phyloP scores from a whole-genome alignment of 169 alveolate genomes.

The Babesia sp. region DNA sequence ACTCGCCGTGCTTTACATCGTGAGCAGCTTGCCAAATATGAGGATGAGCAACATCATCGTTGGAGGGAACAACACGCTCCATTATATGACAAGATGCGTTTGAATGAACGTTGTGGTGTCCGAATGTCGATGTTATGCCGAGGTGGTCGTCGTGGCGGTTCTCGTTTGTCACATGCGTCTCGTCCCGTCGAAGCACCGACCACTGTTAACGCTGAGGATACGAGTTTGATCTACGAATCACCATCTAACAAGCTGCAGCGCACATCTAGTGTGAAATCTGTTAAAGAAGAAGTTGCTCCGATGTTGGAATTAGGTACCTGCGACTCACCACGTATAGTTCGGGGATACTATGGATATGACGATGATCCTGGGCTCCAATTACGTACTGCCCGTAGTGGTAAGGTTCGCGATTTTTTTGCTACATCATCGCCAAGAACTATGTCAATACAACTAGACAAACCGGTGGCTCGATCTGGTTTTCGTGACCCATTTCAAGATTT shows the following conservation, averaged over 20 bases:
- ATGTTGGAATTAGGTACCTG: neutral
- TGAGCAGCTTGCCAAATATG: neutral
- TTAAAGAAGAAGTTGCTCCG: neutral
- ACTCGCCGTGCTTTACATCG: conserved; percentile 14
- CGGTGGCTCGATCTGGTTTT: neutral
- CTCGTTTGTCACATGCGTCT: conserved; percentile 24
- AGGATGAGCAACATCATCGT: neutral
- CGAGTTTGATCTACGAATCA: conserved; percentile 20
- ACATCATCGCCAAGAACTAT: neutral
- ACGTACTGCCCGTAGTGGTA: too few relatives aligned
- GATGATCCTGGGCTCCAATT: conserved; percentile 7
- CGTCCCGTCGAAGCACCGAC: neutral
- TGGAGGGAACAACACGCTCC: conserved; percentile 16
- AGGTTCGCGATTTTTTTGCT: too few relatives aligned
- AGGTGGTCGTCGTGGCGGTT: conserved; percentile 36
- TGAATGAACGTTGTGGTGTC: conserved; percentile 17
- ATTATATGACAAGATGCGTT: conserved; percentile 6
- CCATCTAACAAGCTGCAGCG: conserved; percentile 16
- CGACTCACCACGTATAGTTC: conserved; percentile 12
- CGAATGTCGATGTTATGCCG: conserved; percentile 38
- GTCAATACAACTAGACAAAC: neutral
- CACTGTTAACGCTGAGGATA: neutral
- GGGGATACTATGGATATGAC: conserved; percentile 41
- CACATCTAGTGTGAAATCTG: neutral
- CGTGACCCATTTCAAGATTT: conserved; percentile 24